These are phyloP conservation scores for Lentinula lateritia DNA, from an alignment of 768 basidiomycete genomes.

Conservation along the genomic window DNA sequence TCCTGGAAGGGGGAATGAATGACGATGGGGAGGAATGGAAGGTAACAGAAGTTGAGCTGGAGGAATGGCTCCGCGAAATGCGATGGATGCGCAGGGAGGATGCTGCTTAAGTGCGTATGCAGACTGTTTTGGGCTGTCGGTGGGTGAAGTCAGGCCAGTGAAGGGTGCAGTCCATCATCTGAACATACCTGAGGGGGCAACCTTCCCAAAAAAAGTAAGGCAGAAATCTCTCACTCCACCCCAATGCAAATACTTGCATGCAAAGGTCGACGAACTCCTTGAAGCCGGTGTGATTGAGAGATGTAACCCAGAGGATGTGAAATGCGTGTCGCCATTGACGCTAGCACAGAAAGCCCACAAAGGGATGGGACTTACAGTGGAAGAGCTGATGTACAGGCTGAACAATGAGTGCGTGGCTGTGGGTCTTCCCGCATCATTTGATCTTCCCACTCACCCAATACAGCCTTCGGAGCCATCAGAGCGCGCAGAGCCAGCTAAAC, in stretches of 20 bases:
- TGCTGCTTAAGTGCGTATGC: no score
- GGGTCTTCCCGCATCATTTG: slow-evolving; percentile 5
- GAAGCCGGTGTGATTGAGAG: slow-evolving; percentile 25
- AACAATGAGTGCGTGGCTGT: slow-evolving; percentile 26
- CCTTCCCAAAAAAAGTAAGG: slow-evolving; percentile 24
- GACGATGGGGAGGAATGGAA: no score
- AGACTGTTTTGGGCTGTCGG: no score
- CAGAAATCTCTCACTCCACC: slow-evolving; percentile 25
- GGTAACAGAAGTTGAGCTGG: no score
- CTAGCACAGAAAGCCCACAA: slow-evolving; percentile 32
- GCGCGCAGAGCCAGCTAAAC: background rate
- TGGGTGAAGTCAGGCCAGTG: no score
- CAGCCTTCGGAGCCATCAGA: slow-evolving; percentile 13
- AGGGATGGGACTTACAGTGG: slow-evolving; percentile 19
- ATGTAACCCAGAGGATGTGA: slow-evolving; percentile 24
- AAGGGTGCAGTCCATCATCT: slow-evolving; percentile 25
- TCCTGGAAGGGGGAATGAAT: no score
- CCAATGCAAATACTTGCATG: slow-evolving; percentile 24
- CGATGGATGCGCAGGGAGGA: no score
- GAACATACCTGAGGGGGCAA: slow-evolving; percentile 20
- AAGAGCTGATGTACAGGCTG: slow-evolving; percentile 26
- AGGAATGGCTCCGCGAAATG: no score
- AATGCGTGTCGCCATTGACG: slow-evolving; percentile 25
- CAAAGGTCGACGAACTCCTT: slow-evolving; percentile 26
- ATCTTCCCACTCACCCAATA: slow-evolving; percentile 8